Evolutionary conservation across 257 asterid species (phyloP).

Genomic region (Penstemon eatonii): DNA sequence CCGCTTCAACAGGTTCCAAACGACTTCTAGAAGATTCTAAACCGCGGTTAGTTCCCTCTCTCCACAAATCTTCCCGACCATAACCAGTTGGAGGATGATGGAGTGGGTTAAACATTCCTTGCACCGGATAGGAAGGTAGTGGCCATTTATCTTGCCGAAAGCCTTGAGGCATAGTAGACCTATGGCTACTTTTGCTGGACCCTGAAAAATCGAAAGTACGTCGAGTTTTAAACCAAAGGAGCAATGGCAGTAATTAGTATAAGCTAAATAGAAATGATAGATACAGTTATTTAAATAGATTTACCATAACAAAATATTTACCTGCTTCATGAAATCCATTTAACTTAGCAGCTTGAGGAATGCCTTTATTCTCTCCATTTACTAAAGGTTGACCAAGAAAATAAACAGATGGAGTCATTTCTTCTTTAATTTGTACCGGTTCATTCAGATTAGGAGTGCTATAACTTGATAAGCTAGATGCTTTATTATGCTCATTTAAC

Average conservation of each 20-base stretch:
- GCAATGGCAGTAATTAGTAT: not conserved
- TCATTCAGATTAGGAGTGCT: conserved; percentile 64
- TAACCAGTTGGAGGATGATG: conserved; percentile 45
- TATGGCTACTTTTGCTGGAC: conserved; percentile 41
- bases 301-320: conserved; percentile 7
- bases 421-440: conserved; percentile 66
- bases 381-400: conserved; percentile 46
- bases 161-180: conserved; percentile 34
- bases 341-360: conserved; percentile 7
- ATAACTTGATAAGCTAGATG: conserved; percentile 30
- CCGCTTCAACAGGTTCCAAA: conserved; percentile 40
- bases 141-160: conserved; percentile 47
- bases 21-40: conserved; percentile 43
- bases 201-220: conserved; percentile 47
- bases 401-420: conserved; percentile 41
- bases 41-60: conserved; percentile 3
- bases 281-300: too few species aligned
- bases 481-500: conserved; percentile 31
- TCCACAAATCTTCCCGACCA: too few species aligned
- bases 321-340: conserved; percentile 61
- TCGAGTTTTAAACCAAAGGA: conserved; percentile 9
- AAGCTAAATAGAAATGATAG: too few species aligned
- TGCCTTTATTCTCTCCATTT: conserved; percentile 35
- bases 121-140: conserved; percentile 40
- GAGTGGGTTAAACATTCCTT: conserved; percentile 42